Conservation (phyloP, 441 rosid genomes). For the Capsella rubella region DNA sequence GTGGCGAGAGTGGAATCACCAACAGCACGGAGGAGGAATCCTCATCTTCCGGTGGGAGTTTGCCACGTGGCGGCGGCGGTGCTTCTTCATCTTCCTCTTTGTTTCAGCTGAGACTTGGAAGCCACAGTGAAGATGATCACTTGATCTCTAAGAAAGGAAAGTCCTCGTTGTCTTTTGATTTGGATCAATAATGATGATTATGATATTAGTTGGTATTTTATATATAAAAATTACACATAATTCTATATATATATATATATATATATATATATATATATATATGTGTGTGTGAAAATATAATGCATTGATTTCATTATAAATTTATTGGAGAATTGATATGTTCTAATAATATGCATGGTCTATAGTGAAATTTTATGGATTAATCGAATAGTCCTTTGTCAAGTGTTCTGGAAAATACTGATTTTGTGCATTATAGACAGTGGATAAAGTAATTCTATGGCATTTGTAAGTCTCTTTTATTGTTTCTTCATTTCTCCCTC, state of each 20-base stretch:
- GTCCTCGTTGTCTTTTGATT: slow-evolving; percentile 66
- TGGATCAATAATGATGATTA: slow-evolving; percentile 59
- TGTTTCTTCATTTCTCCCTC: neutral
- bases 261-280: slow-evolving; percentile 19
- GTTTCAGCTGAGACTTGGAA: slow-evolving; percentile 44
- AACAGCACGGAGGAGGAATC: slow-evolving; percentile 47
- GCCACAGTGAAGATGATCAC: slow-evolving; percentile 49
- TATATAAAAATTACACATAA: slow-evolving; percentile 37
- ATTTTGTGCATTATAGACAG: slow-evolving; percentile 16
- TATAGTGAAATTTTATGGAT: slow-evolving; percentile 10
- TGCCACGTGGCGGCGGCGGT: slow-evolving; percentile 36
- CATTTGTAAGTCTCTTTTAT: neutral
- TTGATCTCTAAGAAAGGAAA: slow-evolving; percentile 68
- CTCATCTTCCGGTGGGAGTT: slow-evolving; percentile 47
- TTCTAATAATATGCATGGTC: slow-evolving; percentile 3
- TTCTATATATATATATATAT: slow-evolving; percentile 33
- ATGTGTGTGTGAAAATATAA: slow-evolving; percentile 27
- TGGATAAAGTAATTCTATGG: neutral
- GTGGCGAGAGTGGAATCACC: slow-evolving; percentile 45
- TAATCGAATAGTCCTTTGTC: neutral
- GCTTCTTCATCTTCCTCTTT: slow-evolving; percentile 33
- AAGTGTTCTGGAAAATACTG: slow-evolving; percentile 5
- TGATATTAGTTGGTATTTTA: slow-evolving; percentile 32
- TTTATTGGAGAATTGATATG: neutral
- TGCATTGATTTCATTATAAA: slow-evolving; percentile 33